phyloP scores from a whole-genome alignment of 108 stramenopile species.

The Aureococcus anophagefferens region DNA sequence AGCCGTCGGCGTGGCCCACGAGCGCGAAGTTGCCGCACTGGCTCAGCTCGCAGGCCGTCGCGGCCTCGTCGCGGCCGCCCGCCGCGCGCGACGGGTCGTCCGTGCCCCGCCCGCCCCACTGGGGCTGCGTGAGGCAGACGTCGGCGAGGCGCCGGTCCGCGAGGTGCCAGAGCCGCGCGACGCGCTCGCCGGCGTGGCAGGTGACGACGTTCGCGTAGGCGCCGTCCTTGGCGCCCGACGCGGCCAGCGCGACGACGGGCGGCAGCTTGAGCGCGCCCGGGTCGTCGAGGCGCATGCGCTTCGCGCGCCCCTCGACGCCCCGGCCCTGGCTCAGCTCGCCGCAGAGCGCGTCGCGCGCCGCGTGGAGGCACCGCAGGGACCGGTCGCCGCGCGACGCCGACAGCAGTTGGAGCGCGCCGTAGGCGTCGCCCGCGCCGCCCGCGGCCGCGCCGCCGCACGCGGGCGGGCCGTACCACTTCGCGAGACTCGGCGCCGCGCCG shows the following conservation, averaged over 20 bases:
- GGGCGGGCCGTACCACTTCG: constrained; percentile 32
- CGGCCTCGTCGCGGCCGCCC: not conserved
- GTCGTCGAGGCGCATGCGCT: not conserved
- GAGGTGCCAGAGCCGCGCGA: constrained; percentile 9
- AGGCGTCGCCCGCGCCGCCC: constrained; percentile 15
- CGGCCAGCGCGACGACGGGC: constrained; percentile 30
- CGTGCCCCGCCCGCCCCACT: constrained; percentile 11
- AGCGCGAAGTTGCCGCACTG: constrained; percentile 61
- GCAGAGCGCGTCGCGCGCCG: constrained; percentile 32
- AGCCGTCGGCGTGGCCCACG: constrained; percentile 83
- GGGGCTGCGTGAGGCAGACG: constrained; percentile 14
- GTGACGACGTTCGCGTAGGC: constrained; percentile 32
- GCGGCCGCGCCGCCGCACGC: constrained; percentile 32
- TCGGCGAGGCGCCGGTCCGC: constrained; percentile 8
- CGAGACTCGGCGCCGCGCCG: not conserved
- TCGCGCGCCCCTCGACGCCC: constrained; percentile 7
- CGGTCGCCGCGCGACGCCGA: constrained; percentile 26
- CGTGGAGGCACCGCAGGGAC: constrained; percentile 35
- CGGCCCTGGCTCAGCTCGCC: constrained; percentile 34
- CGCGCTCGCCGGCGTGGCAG: constrained; percentile 7
- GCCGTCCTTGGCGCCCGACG: constrained; percentile 10
- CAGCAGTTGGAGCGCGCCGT: constrained; percentile 22
- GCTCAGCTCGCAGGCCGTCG: constrained; percentile 15
- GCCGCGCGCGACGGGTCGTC: constrained; percentile 16
- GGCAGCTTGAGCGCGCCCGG: constrained; percentile 20